Evolutionary conservation across 495 filamentous ascomycete species (phyloP).

Genomic region (Geoglossum glabrum): DNA sequence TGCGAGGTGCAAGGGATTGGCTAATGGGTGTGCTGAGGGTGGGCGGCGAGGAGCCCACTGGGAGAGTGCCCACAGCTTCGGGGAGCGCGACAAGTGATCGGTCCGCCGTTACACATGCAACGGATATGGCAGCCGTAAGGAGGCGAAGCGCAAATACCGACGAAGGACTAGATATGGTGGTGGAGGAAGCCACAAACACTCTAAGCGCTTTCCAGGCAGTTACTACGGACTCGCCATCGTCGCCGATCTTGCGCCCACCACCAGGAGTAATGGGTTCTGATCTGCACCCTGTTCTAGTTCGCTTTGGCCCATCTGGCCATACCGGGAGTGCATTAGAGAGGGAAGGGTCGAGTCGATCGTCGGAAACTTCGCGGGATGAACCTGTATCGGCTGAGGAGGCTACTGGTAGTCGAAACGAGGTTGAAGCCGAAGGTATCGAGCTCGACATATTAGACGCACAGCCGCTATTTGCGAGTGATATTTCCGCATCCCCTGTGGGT

Average conservation of each 20-base stretch:
- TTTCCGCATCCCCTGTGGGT: not conserved
- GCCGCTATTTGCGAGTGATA: not conserved
- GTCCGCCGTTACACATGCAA: not conserved
- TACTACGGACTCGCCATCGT: not conserved
- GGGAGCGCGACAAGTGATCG: not conserved
- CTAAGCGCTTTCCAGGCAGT: not conserved
- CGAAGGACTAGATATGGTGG: not conserved
- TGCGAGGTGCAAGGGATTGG: not conserved
- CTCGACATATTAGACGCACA: not conserved
- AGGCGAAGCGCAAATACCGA: not conserved
- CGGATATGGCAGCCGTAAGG: not conserved
- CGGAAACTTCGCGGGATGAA: not conserved
- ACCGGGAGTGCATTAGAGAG: not conserved
- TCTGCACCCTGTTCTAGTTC: not conserved
- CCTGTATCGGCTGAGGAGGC: not conserved
- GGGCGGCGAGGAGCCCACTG: not conserved
- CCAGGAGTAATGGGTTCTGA: not conserved
- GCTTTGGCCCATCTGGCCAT: not conserved
- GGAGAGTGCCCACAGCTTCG: not conserved
- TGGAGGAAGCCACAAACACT: not conserved
- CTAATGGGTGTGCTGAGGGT: not conserved
- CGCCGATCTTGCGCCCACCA: not conserved
- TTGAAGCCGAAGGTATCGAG: not conserved
- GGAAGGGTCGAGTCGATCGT: not conserved
- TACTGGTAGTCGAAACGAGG: not conserved